Evolutionary conservation across 176 grass and related monocot species (phyloP).

Genomic region (Puya raimondii): DNA sequence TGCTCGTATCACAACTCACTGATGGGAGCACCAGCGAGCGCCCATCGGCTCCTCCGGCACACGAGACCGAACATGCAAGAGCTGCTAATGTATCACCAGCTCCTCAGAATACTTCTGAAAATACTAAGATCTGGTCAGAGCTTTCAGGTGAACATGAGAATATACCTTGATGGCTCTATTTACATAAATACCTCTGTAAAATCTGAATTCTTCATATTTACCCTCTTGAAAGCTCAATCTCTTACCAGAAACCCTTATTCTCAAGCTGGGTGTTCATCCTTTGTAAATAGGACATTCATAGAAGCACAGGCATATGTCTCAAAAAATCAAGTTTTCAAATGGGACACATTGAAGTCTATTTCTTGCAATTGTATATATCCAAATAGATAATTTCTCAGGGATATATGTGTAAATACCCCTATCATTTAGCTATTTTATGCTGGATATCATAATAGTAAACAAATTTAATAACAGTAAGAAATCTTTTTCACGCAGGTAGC

Average conservation of each 20-base stretch:
- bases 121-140: slow-evolving; percentile 94
- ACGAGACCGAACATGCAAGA: slow-evolving; percentile 33
- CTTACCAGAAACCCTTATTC: too few species aligned
- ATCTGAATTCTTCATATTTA: not conserved
- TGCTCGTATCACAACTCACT: slow-evolving; percentile 67
- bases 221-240: too few species aligned
- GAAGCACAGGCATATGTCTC: too few species aligned
- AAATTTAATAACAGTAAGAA: slow-evolving; percentile 24
- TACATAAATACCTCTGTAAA: not conserved
- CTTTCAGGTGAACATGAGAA: slow-evolving; percentile 55
- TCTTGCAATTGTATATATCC: too few species aligned
- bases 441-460: not conserved
- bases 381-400: too few species aligned
- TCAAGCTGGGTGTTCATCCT: too few species aligned
- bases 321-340: too few species aligned
- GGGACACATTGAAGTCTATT: too few species aligned
- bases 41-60: slow-evolving; percentile 28
- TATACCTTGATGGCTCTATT: not conserved
- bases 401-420: too few species aligned
- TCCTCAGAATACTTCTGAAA: slow-evolving; percentile 54
- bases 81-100: slow-evolving; percentile 33
- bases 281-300: too few species aligned
- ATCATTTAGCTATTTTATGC: not conserved
- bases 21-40: slow-evolving; percentile 32
- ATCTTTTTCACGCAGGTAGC: slow-evolving; percentile 48